Conservation (phyloP, 257 asterid genomes). For the Solanum sitiens region DNA sequence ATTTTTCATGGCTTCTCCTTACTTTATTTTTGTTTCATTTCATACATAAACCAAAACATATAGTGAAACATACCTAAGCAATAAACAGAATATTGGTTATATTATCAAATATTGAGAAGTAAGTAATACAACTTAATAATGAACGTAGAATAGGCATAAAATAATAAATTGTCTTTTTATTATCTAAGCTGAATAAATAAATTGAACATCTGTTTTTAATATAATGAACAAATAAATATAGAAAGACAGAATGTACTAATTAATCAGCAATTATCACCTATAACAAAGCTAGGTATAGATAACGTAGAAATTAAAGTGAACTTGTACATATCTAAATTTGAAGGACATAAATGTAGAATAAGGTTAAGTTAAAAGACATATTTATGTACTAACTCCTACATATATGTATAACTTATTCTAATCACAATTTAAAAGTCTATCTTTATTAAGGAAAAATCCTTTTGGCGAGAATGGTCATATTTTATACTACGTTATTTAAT, state of each 20-base stretch:
- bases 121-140: background rate
- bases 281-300: background rate
- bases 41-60: background rate
- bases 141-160: background rate
- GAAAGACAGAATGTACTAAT: background rate
- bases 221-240: background rate
- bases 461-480: too few relatives aligned
- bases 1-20: background rate
- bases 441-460: too few relatives aligned
- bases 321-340: too few relatives aligned
- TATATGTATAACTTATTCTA: background rate
- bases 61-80: background rate
- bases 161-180: background rate
- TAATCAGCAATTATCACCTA: background rate
- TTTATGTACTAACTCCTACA: too few relatives aligned
- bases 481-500: too few relatives aligned
- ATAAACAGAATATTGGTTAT: too few relatives aligned
- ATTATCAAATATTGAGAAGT: too few relatives aligned
- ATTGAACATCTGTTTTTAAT: accelerated
- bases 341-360: too few relatives aligned
- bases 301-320: background rate
- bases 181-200: background rate
- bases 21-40: background rate
- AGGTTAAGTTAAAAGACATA: too few relatives aligned
- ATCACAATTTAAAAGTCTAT: too few relatives aligned